Evolutionary conservation across 2,329 filamentous ascomycete species (phyloP), one percentile per base, ranked within the genome.

Genomic region (Cordyceps fumosorosea): DNA sequence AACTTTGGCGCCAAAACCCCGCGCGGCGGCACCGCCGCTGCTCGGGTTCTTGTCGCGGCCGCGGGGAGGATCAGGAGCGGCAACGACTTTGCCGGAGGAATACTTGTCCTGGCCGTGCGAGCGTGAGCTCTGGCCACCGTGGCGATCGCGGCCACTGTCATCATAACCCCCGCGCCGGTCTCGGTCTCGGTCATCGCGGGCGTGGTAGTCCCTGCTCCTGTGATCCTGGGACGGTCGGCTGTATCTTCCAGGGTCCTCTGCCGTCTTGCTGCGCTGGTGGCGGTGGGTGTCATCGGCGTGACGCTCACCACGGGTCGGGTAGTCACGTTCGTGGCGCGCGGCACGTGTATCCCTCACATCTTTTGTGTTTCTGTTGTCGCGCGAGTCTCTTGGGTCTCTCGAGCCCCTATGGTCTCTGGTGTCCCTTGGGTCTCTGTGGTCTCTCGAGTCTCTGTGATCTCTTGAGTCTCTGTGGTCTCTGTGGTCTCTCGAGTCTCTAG

Each of bases 41-140:
- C 54, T 58, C 65, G 66, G 3, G 68, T 69, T 24, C 69, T 70
- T 7, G 3, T 57, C 48, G n/a, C 60, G 60, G n/a, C 55, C 54
- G 40, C 48, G 60, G 18, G 60, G n/a, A 6, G 60, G 53, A 3
- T 48, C 37, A 8, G 45, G 44, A 8, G 48, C 52, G 3, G 61
- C 45, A 11, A 51, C 14, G 57, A 56, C 45, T 63, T 52, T 42
- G 56, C 58, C 12, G 37, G 42, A n/a, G 58, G 65, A 56, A 18
- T 44, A 11, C 61, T 52, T 55, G 37, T 50, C 44, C 32, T 61
- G 55, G 59, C 18, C 37, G 22, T 40, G 32, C 14, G 51, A 42
- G 11, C 52, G 59, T 4, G 58, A 48, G 50, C 40, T 37, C 24
- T 57, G 48, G 55, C 50, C 60, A 8, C 24, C 32, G 34, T 56